phyloP scores from a whole-genome alignment of 2,329 filamentous ascomycete species.

The Aphanocladium album region DNA sequence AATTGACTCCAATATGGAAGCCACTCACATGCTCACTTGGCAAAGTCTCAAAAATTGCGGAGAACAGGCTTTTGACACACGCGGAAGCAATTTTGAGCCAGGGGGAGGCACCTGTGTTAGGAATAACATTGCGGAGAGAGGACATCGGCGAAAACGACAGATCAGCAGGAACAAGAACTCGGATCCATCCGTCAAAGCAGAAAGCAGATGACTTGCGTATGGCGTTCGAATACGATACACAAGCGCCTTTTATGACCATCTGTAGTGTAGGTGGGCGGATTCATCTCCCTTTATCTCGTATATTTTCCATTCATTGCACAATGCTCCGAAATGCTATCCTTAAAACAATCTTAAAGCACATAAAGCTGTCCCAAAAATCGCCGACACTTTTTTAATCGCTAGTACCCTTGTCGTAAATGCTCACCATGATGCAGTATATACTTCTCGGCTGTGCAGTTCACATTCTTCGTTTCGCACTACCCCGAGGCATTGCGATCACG shows the following conservation, averaged over 20 bases:
- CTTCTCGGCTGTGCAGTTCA: too few species aligned
- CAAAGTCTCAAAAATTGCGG: background rate
- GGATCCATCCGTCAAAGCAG: background rate
- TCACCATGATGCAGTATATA: too few species aligned
- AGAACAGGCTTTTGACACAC: background rate
- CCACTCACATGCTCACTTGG: background rate
- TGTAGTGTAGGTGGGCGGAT: too few species aligned
- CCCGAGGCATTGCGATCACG: constrained; percentile 44
- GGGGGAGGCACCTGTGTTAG: background rate
- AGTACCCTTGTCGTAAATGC: background rate
- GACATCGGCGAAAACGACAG: background rate
- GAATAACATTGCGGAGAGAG: background rate
- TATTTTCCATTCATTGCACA: too few species aligned
- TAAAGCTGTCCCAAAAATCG: too few species aligned
- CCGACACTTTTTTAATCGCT: too few species aligned
- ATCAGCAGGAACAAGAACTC: background rate
- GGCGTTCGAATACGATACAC: too few species aligned
- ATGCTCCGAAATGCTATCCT: too few species aligned
- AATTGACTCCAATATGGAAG: background rate
- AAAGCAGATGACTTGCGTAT: background rate
- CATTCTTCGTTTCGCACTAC: constrained; percentile 20
- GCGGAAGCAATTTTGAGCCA: background rate
- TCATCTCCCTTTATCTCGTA: too few species aligned
- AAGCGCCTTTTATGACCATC: too few species aligned
- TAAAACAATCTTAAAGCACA: too few species aligned